phyloP scores from a whole-genome alignment of 2,329 filamentous ascomycete species.

The Myrmaecium sp. region DNA sequence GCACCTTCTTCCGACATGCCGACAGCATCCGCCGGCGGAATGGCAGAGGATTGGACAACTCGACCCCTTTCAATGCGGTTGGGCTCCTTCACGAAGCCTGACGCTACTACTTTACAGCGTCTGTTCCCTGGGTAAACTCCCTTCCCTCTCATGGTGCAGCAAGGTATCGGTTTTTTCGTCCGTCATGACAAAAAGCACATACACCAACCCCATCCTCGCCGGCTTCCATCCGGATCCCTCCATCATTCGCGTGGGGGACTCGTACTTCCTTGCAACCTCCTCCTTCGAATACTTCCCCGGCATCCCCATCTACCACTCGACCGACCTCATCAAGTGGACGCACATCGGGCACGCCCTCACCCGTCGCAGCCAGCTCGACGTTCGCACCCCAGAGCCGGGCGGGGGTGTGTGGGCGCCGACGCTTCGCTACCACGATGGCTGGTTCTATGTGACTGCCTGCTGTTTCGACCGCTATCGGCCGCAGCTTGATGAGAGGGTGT shows the following conservation, averaged over 20 bases:
- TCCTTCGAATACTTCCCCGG: slow-evolving; percentile 47
- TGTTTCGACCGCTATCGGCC: slow-evolving; percentile 29
- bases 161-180: no score
- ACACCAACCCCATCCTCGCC: slow-evolving; percentile 35
- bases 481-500: slow-evolving; percentile 28
- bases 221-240: slow-evolving; percentile 49
- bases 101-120: no score
- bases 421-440: slow-evolving; percentile 26
- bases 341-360: slow-evolving; percentile 37
- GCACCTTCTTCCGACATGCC: no score
- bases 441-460: slow-evolving; percentile 31
- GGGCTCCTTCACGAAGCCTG: no score
- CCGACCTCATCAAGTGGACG: slow-evolving; percentile 34
- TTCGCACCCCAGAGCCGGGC: slow-evolving; percentile 35
- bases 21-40: no score
- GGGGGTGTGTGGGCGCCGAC: slow-evolving; percentile 34
- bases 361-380: slow-evolving; percentile 33
- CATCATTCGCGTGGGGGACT: slow-evolving; percentile 29
- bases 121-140: no score
- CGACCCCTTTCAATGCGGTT: no score
- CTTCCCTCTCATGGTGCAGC: no score
- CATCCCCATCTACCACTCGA: slow-evolving; percentile 42
- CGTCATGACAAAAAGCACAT: no score
- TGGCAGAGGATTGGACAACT: no score
- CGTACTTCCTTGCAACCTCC: slow-evolving; percentile 44